Conservation (phyloP, 441 rosid genomes). For the Pelargonium myrrhifolium region DNA sequence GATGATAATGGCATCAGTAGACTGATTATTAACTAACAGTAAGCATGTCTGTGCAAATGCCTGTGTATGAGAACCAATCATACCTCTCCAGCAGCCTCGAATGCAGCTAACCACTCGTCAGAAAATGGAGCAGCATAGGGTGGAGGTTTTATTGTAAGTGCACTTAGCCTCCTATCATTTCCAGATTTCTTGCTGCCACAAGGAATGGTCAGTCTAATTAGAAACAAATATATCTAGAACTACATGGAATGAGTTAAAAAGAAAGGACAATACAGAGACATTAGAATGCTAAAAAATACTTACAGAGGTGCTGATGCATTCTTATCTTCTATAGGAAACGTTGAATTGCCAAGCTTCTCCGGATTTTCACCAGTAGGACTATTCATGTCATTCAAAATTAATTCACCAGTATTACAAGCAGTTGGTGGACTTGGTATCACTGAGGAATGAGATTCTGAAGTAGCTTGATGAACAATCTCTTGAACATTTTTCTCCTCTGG, state of each 20-base stretch:
- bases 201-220: constrained; percentile 9
- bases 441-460: constrained; percentile 21
- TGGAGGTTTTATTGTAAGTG: constrained; percentile 45
- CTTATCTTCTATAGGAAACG: constrained; percentile 22
- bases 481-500: constrained; percentile 12
- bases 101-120: constrained; percentile 88
- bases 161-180: constrained; percentile 34
- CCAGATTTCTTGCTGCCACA: constrained; percentile 35
- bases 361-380: constrained; percentile 20
- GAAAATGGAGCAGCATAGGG: constrained; percentile 70
- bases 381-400: neutral
- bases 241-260: constrained; percentile 5
- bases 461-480: constrained; percentile 23
- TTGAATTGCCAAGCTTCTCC: constrained; percentile 16
- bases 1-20: neutral
- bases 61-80: constrained; percentile 6
- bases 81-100: constrained; percentile 98
- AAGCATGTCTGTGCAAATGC: neutral
- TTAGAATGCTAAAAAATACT: constrained; percentile 24
- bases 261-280: constrained; percentile 1
- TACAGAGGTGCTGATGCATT: constrained; percentile 33
- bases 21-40: neutral
- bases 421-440: constrained; percentile 17
- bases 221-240: neutral
- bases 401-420: constrained; percentile 12